phyloP scores from a whole-genome alignment of 805 yeast species.

The Candida michaelii region DNA sequence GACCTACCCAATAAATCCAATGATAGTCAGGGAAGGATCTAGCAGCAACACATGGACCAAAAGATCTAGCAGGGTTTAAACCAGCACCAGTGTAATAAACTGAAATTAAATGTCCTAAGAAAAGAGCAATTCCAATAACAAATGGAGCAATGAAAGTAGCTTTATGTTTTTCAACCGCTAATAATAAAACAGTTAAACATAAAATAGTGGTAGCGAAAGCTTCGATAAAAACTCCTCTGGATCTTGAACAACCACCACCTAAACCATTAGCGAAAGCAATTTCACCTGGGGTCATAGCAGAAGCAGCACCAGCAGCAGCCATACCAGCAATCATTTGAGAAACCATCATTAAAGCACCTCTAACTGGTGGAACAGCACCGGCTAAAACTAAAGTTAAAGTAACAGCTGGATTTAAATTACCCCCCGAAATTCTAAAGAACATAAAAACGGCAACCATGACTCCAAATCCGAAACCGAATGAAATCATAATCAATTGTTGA shows the following conservation, averaged over 20 bases:
- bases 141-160: slow-evolving; percentile 80
- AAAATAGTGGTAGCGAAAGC: slow-evolving; percentile 75
- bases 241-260: slow-evolving; percentile 68
- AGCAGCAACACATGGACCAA: slow-evolving; percentile 80
- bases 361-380: slow-evolving; percentile 69
- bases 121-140: slow-evolving; percentile 78
- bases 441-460: slow-evolving; percentile 71
- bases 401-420: slow-evolving; percentile 88
- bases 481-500: slow-evolving; percentile 70
- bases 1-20: slow-evolving; percentile 95
- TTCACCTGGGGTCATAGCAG: slow-evolving; percentile 81
- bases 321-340: slow-evolving; percentile 82
- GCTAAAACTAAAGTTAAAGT: slow-evolving; percentile 71
- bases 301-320: slow-evolving; percentile 89
- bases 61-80: slow-evolving; percentile 84
- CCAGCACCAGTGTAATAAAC: slow-evolving; percentile 91
- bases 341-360: slow-evolving; percentile 64
- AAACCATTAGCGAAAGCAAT: slow-evolving; percentile 68
- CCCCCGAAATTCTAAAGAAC: slow-evolving; percentile 79
- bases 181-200: slow-evolving; percentile 73
- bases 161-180: slow-evolving; percentile 80
- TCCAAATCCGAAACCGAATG: slow-evolving; percentile 85
- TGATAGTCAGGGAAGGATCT: slow-evolving; percentile 74
- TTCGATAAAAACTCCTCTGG: slow-evolving; percentile 80
- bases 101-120: slow-evolving; percentile 77